Percentiles rank a stretch among this genome's conserved stretches.
These are phyloP conservation scores for Parietaria judaica DNA, from an alignment of 306 rosid species.

Conservation along the genomic window DNA sequence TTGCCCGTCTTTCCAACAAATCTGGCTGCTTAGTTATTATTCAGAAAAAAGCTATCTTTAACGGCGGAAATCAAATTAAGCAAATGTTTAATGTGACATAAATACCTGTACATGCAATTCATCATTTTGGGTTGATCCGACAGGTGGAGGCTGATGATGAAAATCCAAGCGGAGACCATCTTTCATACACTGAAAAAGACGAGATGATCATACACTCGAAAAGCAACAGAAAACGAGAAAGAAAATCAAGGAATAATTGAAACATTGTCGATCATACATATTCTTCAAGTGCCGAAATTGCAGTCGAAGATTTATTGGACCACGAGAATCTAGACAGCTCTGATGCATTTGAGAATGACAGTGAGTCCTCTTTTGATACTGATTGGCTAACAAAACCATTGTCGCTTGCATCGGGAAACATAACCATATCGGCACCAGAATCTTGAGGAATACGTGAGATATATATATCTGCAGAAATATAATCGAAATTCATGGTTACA, in stretches of 20 bases:
- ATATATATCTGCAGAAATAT: constrained; percentile 53
- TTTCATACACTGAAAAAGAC: constrained; percentile 54
- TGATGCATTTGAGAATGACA: constrained; percentile 45
- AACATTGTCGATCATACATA: constrained; percentile 36
- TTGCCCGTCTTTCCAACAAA: not conserved
- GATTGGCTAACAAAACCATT: constrained; percentile 48
- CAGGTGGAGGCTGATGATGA: constrained; percentile 40
- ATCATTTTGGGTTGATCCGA: constrained; percentile 53
- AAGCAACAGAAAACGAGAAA: not conserved
- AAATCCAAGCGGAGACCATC: constrained; percentile 73
- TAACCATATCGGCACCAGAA: constrained; percentile 43
- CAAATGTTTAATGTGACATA: constrained; percentile 2
- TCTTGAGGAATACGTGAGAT: constrained; percentile 59
- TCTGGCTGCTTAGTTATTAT: not conserved
- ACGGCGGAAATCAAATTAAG: constrained; percentile 19
- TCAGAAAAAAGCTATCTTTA: not conserved
- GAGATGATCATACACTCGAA: constrained; percentile 20
- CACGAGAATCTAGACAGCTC: constrained; percentile 52
- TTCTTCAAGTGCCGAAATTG: constrained; percentile 70
- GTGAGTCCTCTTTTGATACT: constrained; percentile 48
- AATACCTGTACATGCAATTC: constrained; percentile 90
- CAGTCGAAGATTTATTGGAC: constrained; percentile 46
- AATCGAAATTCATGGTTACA: constrained; percentile 7
- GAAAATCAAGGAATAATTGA: not conserved
- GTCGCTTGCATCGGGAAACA: constrained; percentile 45